Evolutionary conservation across 495 filamentous ascomycete species (phyloP), one percentile per base, ranked within the genome.

Genomic region (Massariosphaeria phaeospora): DNA sequence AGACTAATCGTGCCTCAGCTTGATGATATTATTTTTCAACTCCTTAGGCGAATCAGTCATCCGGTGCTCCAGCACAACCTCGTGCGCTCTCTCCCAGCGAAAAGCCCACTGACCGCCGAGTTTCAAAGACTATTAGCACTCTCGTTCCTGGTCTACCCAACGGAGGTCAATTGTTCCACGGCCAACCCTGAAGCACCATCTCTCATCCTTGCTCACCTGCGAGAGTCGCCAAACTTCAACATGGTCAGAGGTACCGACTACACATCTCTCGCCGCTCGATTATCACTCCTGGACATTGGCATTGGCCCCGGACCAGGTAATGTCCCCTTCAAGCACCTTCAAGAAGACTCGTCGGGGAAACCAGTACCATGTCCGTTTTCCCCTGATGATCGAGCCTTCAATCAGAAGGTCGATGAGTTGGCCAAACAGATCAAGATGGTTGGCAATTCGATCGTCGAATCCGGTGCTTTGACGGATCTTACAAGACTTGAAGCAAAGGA

Each of bases 51-150:
- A 13, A 46, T 63, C n/a, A 34, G 30, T 1, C 52, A 62, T 36
- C 54, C 58, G 0, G 30, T 59, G 39, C 54, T 61, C 20, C 61
- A 57, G 31, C 31, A 33, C 18, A 51, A 43, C 21, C 62, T 65
- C 11, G 50, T 59, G 18, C 25, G 42, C 15, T 35, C 44, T 8
- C 53, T 65, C 0, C 58, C 62, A 1, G 31, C 48, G n/a, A 54
- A 24, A 7, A 75, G 73, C 7, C 65, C 75, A 1, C 72, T 78
- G 51, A 72, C 82, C 18, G 75, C 83, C 40, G 72, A 82, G 25
- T 71, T 95, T 35, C 77, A 84, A 33, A 78, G 82, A 27, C 77
- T 84, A n/a, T 78, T 96, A 10, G 87, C 89, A 1, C 70, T 88
- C 30, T 74, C 81, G 17, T 91, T 84, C 62, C 70, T 89, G 54